Evolutionary conservation across 192 early-diverging fungal species (phyloP), one percentile per base, ranked within the genome.

Genomic region (Gaertneriomyces semiglobifer): DNA sequence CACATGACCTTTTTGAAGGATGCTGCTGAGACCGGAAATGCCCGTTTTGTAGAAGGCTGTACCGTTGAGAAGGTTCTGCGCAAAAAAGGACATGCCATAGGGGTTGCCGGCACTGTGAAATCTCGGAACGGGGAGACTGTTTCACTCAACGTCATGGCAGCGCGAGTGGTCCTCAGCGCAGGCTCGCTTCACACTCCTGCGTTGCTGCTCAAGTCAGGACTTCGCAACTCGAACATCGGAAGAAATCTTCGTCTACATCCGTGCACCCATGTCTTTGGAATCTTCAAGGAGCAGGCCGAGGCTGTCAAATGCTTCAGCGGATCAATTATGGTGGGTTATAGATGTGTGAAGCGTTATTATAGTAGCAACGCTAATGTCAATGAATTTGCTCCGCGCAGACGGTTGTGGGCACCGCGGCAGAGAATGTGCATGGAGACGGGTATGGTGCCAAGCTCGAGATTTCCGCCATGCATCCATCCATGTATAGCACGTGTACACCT

Each of bases 361-460:
- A 33, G 1, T 2, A 33, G 25, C 25, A 33, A 33, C 25, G 0
- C 25, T 33, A 33, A 33, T 33, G 25, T 33, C 25, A 33, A 33
- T 33, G 25, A 33, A 33, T 33, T 2, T 33, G 25, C 25, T 33
- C 25, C 25, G 25, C 25, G 2, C 25, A 33, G 25, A 80, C 88
- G 11, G 75, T 91, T 64, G 76, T 66, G 40, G 41, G 71, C 62
- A 72, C 74, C 9, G 77, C 78, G 5, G 76, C 69, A 2, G 86
- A 87, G 43, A 82, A 90, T 56, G 62, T 78, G 0, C 83, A 88
- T 60, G 83, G 85, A 16, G 53, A 80, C 6, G 76, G 82, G 25
- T 89, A 89, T 58, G 89, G 91, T 25, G 77, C 81, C 50, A 82
- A 82, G 63, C 61, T 92, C 7, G 88, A 90, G 46, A 79, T 86